phyloP scores from a whole-genome alignment of 441 rosid species.

The Corymbia calophylla region DNA sequence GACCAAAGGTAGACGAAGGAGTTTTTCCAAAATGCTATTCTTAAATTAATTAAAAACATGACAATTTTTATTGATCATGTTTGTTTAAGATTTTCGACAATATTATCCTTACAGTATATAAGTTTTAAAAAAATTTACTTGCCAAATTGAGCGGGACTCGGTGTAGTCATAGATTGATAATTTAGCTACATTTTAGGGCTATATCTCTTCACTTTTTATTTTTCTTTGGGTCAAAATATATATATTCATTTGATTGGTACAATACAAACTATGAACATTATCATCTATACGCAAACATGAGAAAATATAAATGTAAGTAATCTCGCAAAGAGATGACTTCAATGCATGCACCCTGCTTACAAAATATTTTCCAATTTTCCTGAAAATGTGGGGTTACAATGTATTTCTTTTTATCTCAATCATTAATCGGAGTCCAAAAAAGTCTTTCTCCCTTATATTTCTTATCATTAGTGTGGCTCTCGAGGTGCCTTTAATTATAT shows the following conservation, averaged over 20 bases:
- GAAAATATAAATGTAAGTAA: background rate
- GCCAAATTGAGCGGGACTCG: accelerated
- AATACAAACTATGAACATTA: background rate
- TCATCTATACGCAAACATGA: background rate
- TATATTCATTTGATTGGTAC: background rate
- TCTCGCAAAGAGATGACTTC: background rate
- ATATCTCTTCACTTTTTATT: too few relatives aligned
- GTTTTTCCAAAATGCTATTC: background rate
- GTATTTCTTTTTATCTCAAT: background rate
- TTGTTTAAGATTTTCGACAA: background rate
- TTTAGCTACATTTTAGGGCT: too few relatives aligned
- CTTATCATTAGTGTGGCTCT: too few relatives aligned
- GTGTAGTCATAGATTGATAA: background rate
- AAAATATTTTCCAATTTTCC: accelerated
- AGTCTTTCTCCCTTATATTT: too few relatives aligned
- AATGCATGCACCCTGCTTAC: background rate
- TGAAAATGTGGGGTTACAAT: accelerated
- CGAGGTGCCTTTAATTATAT: too few relatives aligned
- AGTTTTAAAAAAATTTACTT: background rate
- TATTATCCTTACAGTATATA: background rate
- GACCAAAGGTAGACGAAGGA: too few relatives aligned
- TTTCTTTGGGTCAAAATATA: too few relatives aligned
- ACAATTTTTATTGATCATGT: accelerated
- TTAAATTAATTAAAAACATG: background rate
- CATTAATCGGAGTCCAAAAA: background rate